Base-by-base conservation (phyloP, 352 stramenopile species). In the Globisporangium solare region DNA sequence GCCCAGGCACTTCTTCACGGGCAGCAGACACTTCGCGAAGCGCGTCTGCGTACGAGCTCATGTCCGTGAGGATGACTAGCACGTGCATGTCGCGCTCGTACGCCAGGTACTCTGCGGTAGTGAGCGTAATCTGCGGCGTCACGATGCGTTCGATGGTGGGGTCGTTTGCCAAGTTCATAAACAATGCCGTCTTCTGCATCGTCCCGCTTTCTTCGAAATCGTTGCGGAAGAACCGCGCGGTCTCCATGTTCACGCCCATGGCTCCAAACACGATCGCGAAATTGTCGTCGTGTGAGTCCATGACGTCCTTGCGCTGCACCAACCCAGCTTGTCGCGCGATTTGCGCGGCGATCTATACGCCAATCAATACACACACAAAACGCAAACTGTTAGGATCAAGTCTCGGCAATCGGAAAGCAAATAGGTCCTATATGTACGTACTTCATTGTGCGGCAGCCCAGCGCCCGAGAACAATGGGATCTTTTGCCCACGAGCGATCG, bases 231-330 rank as follows among this genome's bases (percentile, higher is more conserved):
- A 97, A 98, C 45, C 92, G 89, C 18, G 91, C 91, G 22, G 97
- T 99, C 71, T 99, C 97, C 96, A 99, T 99, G 77, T 99, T 99
- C 22, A 99, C 97, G 72, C 97, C 97, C 97, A 99, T 99, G 66
- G 97, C 97, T 66, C 97, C 97, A 69, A 99, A 99, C 51, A 99
- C 96, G 68, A 99, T 98, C 61, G 96, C 96, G 67, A 99, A 99
- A 76, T 99, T 99, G 68, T 99, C 97, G 60, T 99, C 94, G 74
- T 99, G 96, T 55, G 91, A 91, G 86, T 99, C 97, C 67, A 98
- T 94, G 20, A 97, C 97, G 63, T 99, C 96, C 82, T 99, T 99
- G 74, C 97, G 89, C 78, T 99, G 82, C 47, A 99, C 97, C 18
- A 99, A 81, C 68, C 95, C 97, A n/a, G 97, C 97, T 76, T 99